Conservation (phyloP, 352 stramenopile species). For the Blastocystis sp. region DNA sequence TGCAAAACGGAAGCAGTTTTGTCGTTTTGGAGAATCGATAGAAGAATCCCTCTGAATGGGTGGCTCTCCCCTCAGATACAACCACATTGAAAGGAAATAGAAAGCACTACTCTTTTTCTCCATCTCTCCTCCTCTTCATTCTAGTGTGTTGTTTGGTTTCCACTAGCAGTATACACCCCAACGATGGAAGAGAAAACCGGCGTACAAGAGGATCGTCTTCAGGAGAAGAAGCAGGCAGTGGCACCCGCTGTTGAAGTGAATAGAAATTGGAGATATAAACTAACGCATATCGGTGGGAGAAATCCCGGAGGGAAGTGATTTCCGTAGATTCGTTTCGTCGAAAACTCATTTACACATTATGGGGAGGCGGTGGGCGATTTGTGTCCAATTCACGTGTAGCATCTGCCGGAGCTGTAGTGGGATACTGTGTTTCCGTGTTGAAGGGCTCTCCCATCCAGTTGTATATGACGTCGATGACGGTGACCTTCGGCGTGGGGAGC, state of each 20-base stretch:
- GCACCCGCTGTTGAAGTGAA: not conserved
- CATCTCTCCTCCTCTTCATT: not conserved
- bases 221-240: not conserved
- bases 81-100: not conserved
- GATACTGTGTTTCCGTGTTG: slow-evolving; percentile 46
- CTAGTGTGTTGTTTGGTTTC: not conserved
- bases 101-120: not conserved
- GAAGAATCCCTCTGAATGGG: no score
- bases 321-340: slow-evolving; percentile 53
- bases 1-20: no score
- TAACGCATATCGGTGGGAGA: slow-evolving; percentile 38
- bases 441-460: slow-evolving; percentile 53
- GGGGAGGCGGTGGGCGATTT: slow-evolving; percentile 29
- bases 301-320: not conserved
- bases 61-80: no score
- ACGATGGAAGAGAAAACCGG: not conserved
- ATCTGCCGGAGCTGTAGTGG: slow-evolving; percentile 1
- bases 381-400: slow-evolving; percentile 3
- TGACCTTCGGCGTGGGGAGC: slow-evolving; percentile 52
- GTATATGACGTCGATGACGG: slow-evolving; percentile 68
- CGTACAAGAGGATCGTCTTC: not conserved
- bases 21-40: no score
- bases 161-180: not conserved
- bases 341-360: slow-evolving; percentile 51
- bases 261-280: not conserved